phyloP scores from a whole-genome alignment of 257 asterid genomes.

The Scutellaria minor region DNA sequence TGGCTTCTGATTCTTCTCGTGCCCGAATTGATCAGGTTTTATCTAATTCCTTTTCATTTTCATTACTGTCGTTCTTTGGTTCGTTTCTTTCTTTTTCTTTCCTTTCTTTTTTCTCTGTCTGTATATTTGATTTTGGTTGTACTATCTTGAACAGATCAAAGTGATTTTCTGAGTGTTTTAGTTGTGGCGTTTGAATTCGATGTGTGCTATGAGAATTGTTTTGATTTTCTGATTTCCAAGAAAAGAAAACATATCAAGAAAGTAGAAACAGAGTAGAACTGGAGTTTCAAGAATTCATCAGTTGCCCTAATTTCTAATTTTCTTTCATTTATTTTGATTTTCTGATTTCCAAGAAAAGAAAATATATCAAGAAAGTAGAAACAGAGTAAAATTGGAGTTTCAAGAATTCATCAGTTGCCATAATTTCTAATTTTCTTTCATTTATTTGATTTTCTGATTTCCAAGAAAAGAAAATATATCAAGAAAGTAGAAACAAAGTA shows the following conservation, averaged over 20 bases:
- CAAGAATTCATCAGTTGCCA: no score
- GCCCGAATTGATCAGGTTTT: slow-evolving; percentile 74
- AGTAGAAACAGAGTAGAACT: no score
- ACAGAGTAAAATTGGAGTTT: no score
- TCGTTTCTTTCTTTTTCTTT: neutral
- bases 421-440: neutral
- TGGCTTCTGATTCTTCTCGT: slow-evolving; percentile 64
- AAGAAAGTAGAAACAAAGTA: neutral
- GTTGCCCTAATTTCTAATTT: neutral
- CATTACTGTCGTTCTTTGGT: neutral
- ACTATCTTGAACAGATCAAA: neutral
- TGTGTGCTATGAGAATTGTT: neutral
- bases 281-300: no score
- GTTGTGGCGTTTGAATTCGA: neutral
- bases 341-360: neutral
- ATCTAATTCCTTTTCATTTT: neutral
- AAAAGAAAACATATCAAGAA: neutral
- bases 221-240: neutral
- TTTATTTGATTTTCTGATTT: no score
- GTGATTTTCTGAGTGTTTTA: neutral
- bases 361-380: no score
- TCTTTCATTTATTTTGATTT: neutral
- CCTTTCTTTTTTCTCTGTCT: neutral
- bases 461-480: no score
- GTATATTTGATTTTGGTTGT: neutral